phyloP scores from a whole-genome alignment of 306 rosid species.

The Hippophae gyantsensis region DNA sequence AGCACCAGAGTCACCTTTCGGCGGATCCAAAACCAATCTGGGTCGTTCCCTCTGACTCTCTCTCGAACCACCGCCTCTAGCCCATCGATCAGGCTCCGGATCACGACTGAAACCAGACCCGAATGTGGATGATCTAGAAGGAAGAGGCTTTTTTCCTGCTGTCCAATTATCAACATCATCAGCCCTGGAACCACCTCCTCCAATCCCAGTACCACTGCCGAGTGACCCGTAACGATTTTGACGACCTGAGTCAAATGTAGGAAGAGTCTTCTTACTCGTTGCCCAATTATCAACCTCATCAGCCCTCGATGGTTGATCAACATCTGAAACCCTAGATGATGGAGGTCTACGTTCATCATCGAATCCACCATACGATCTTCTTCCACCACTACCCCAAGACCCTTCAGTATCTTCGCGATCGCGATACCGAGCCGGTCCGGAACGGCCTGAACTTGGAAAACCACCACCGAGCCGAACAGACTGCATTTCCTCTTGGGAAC shows the following conservation, averaged over 20 bases:
- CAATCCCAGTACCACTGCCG: slow-evolving; percentile 24
- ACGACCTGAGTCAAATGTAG: slow-evolving; percentile 55
- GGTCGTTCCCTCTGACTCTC: slow-evolving; percentile 58
- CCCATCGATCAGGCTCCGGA: slow-evolving; percentile 68
- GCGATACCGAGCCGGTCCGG: slow-evolving; percentile 27
- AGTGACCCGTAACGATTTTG: slow-evolving; percentile 52
- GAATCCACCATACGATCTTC: slow-evolving; percentile 77
- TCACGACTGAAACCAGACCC: slow-evolving; percentile 56
- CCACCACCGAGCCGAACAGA: slow-evolving; percentile 59
- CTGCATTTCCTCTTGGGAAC: slow-evolving; percentile 76
- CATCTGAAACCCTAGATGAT: slow-evolving; percentile 76
- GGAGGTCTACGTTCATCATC: slow-evolving; percentile 73
- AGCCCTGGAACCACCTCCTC: slow-evolving; percentile 44
- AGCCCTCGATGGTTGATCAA: slow-evolving; percentile 89
- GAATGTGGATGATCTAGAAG: slow-evolving; percentile 58
- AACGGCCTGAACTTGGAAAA: slow-evolving; percentile 45
- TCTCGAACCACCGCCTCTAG: slow-evolving; percentile 37
- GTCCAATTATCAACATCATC: slow-evolving; percentile 86
- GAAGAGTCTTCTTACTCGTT: slow-evolving; percentile 44
- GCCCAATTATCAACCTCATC: slow-evolving; percentile 96
- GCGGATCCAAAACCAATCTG: slow-evolving; percentile 69
- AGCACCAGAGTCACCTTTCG: slow-evolving; percentile 29
- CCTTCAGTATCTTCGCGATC: slow-evolving; percentile 63
- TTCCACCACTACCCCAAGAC: slow-evolving; percentile 71
- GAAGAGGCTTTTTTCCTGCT: slow-evolving; percentile 42